These are phyloP conservation scores for Eimeria necatrix DNA, from an alignment of 169 alveolate species.

Conservation along the genomic window DNA sequence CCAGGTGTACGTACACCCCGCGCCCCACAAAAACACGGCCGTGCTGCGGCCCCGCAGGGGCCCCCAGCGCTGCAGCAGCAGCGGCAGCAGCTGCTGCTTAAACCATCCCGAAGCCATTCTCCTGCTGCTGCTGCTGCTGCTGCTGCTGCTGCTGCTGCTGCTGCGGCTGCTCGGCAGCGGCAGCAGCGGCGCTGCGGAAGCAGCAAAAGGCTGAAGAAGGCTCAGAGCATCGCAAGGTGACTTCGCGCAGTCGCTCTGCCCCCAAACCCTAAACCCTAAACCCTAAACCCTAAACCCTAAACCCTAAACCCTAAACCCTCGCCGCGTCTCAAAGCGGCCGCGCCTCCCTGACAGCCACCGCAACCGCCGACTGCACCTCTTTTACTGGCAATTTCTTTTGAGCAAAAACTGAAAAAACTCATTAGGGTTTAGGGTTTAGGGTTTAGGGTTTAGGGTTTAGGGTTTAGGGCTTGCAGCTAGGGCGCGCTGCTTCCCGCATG, in stretches of 20 bases:
- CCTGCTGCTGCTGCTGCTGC: conserved; percentile 36
- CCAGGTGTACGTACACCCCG: conserved; percentile 73
- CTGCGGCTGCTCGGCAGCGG: background rate
- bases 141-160: conserved; percentile 31
- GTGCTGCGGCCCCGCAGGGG: background rate
- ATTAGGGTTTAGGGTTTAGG: no score
- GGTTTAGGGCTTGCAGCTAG: no score
- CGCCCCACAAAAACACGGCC: conserved; percentile 61
- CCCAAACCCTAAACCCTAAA: conserved; percentile 28
- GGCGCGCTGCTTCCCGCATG: background rate
- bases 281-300: conserved; percentile 21
- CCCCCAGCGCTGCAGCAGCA: background rate
- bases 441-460: no score
- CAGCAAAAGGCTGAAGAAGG: background rate
- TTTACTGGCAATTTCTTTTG: background rate
- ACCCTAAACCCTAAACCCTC: no score
- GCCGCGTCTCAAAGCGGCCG: no score
- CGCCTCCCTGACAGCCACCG: no score
- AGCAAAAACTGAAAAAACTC: background rate
- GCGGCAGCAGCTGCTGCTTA: conserved; percentile 55
- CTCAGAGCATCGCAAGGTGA: background rate
- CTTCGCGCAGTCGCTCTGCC: background rate
- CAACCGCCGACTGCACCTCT: no score
- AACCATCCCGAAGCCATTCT: background rate
- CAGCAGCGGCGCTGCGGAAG: conserved; percentile 47